Evolutionary conservation across 805 yeast species (phyloP).

Genomic region (Blastobotrys muscicola): DNA sequence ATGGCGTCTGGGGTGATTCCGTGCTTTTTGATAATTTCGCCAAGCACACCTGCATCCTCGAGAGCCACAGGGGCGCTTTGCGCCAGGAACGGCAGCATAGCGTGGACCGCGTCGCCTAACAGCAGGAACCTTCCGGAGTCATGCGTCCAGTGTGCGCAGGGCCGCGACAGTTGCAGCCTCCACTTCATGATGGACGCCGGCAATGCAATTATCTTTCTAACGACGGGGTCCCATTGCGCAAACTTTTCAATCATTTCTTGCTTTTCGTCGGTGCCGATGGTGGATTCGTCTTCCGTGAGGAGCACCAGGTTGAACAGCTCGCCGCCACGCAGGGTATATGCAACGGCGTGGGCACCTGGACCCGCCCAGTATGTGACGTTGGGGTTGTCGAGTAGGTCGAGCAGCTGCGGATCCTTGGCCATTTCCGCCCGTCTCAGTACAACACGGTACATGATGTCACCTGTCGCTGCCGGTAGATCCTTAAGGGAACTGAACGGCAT

Average conservation of each 20-base stretch:
- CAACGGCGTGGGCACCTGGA: slow-evolving; percentile 11
- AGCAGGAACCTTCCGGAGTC: slow-evolving; percentile 22
- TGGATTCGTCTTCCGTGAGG: slow-evolving; percentile 8
- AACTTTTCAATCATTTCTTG: slow-evolving; percentile 21
- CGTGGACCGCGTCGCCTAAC: slow-evolving; percentile 30
- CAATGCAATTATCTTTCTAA: slow-evolving; percentile 14
- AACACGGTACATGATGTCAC: slow-evolving; percentile 9
- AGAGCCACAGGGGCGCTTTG: slow-evolving; percentile 26
- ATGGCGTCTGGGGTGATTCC: not conserved
- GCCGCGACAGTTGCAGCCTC: slow-evolving; percentile 20
- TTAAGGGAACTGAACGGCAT: not conserved
- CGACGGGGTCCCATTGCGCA: slow-evolving; percentile 23
- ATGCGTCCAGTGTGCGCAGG: slow-evolving; percentile 23
- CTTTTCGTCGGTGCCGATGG: slow-evolving; percentile 4
- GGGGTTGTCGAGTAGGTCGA: slow-evolving; percentile 5
- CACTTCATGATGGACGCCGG: slow-evolving; percentile 19
- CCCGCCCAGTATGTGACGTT: slow-evolving; percentile 10
- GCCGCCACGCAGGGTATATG: slow-evolving; percentile 7
- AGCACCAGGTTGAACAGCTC: slow-evolving; percentile 9
- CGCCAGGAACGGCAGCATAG: slow-evolving; percentile 28
- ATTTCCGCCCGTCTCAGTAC: slow-evolving; percentile 4
- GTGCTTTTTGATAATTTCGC: not conserved
- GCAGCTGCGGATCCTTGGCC: slow-evolving; percentile 6
- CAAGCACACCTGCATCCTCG: slow-evolving; percentile 16
- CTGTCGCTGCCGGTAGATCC: slow-evolving; percentile 1